These are phyloP conservation scores for Verticillium nubilum DNA, from an alignment of 2,329 filamentous ascomycete species.

Conservation along the genomic window DNA sequence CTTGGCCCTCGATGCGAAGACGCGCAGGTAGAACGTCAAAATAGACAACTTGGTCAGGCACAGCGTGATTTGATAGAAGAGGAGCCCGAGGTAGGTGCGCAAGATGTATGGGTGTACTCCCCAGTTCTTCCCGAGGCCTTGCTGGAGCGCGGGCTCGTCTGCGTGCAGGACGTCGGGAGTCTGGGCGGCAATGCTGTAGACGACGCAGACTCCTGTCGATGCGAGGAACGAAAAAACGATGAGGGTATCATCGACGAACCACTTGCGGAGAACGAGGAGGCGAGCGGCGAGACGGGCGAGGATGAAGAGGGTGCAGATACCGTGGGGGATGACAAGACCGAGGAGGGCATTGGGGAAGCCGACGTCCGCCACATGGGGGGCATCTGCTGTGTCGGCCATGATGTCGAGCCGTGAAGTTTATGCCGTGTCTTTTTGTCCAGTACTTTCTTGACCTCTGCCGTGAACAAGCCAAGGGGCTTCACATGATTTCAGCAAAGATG, in stretches of 20 bases:
- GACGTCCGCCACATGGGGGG: background rate
- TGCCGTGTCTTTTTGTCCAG: background rate
- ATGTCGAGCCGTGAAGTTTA: background rate
- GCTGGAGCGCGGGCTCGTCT: constrained; percentile 4
- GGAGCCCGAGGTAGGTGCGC: constrained; percentile 25
- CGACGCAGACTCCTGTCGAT: constrained; percentile 23
- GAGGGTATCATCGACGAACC: constrained; percentile 27
- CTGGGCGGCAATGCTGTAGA: constrained; percentile 23
- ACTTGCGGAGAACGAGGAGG: constrained; percentile 20
- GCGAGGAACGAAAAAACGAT: constrained; percentile 23
- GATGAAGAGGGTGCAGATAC: constrained; percentile 24
- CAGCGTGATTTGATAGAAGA: constrained; percentile 31
- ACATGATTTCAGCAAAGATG: background rate
- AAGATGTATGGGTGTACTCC: constrained; percentile 19
- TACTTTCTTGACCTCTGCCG: background rate
- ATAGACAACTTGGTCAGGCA: constrained; percentile 33
- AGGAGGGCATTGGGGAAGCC: constrained; percentile 20
- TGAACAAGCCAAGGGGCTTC: background rate
- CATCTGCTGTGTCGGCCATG: background rate
- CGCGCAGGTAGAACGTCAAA: constrained; percentile 31
- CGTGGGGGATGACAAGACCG: constrained; percentile 25
- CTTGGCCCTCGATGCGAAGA: constrained; percentile 23
- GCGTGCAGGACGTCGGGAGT: constrained; percentile 14
- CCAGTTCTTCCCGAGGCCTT: background rate
- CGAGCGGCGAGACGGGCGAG: constrained; percentile 21